A percentile compares a stretch with the other conserved stretches of the same genome.
phyloP scores from a whole-genome alignment of 2,329 filamentous ascomycete species.

The Cytospora piceicola region DNA sequence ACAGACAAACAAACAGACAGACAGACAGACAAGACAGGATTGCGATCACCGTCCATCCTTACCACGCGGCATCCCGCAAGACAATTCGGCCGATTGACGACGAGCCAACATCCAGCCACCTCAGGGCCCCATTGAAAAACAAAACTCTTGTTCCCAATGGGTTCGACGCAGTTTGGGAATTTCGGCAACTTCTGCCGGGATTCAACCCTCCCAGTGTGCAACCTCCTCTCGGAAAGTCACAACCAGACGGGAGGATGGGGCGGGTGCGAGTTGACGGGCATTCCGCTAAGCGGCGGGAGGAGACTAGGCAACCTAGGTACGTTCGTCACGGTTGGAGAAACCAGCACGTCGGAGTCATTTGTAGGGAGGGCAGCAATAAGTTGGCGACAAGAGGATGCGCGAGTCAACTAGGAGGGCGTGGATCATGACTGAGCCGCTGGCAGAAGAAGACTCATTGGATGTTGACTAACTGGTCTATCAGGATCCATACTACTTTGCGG shows the following conservation, averaged over 20 bases:
- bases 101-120: not conserved
- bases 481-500: slow-evolving; percentile 86
- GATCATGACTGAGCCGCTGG: not conserved
- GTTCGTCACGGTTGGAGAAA: slow-evolving; percentile 38
- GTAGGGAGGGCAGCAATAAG: not conserved
- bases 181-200: slow-evolving; percentile 78
- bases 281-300: slow-evolving; percentile 66
- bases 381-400: not conserved
- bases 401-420: not conserved
- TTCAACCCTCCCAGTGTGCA: slow-evolving; percentile 81
- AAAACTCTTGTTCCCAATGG: slow-evolving; percentile 42
- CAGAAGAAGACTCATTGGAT: not conserved
- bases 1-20: not conserved
- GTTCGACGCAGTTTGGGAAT: slow-evolving; percentile 64
- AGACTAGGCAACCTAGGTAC: slow-evolving; percentile 82
- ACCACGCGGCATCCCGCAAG: slow-evolving; percentile 1
- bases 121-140: slow-evolving; percentile 14
- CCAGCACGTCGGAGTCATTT: not conserved
- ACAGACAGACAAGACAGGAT: not conserved
- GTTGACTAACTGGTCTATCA: slow-evolving; percentile 42
- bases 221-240: slow-evolving; percentile 69
- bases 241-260: slow-evolving; percentile 63
- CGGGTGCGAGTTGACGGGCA: slow-evolving; percentile 77
- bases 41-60: not conserved
- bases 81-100: not conserved